These are phyloP conservation scores for Dalbergia cochinchinensis DNA, from an alignment of 306 rosid genomes.

Conservation along the genomic window DNA sequence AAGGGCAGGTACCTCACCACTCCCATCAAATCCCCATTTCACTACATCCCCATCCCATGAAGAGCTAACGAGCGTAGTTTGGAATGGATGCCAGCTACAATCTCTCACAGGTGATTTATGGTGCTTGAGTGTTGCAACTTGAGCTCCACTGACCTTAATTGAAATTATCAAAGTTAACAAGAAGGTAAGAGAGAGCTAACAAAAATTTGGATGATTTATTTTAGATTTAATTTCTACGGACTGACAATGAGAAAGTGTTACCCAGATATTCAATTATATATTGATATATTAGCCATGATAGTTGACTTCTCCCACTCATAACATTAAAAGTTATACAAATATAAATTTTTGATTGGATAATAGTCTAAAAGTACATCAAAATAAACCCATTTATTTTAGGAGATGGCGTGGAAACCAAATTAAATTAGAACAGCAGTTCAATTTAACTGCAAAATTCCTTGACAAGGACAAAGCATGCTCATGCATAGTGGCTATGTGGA, in stretches of 20 bases:
- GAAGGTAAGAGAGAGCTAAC: conserved; percentile 6
- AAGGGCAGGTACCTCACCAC: neutral
- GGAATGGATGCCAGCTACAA: conserved; percentile 96
- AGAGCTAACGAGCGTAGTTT: conserved; percentile 85
- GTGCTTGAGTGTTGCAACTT: conserved; percentile 88
- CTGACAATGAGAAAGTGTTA: too few relatives aligned
- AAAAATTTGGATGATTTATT: neutral
- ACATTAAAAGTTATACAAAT: too few relatives aligned
- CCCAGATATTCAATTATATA: too few relatives aligned
- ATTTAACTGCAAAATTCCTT: neutral
- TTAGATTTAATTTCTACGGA: too few relatives aligned
- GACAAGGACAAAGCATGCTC: neutral
- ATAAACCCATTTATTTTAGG: too few relatives aligned
- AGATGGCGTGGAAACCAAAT: too few relatives aligned
- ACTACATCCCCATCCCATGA: conserved; percentile 94
- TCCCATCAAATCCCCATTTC: conserved; percentile 57
- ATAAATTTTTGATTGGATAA: too few relatives aligned
- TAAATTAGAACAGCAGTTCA: too few relatives aligned
- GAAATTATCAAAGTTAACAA: conserved; percentile 12
- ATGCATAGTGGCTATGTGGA: neutral
- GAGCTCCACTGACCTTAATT: conserved; percentile 76
- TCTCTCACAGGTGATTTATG: conserved; percentile 92
- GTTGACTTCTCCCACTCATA: too few relatives aligned
- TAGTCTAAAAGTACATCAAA: too few relatives aligned
- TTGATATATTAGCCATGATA: too few relatives aligned